Base-by-base conservation (phyloP, 225 moss, liverwort and hornwort genomes). In the Thuidium tamariscinum region DNA sequence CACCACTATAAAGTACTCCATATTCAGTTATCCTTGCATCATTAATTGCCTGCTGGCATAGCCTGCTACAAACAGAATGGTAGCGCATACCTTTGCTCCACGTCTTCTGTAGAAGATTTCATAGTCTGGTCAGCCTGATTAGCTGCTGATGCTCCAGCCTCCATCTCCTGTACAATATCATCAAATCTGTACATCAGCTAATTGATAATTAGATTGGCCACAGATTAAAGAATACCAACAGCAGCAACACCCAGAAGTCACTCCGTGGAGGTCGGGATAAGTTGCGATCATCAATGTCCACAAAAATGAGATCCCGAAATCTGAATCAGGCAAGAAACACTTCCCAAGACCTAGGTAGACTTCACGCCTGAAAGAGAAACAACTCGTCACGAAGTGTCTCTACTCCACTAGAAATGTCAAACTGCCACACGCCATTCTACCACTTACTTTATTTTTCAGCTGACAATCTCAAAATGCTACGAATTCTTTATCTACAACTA, bases 71-170 rank as follows among this genome's bases (percentile, higher is more conserved):
- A 52, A 80, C 17, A 85, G 19, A 69, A 34, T 86, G 10, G 67
- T 29, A 49, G 42, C 15, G 64, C 85, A 44, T 79, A 93, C 92
- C 92, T 84, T 69, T 56, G 89, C 51, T 89, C 89, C 77, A 46
- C 68, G 41, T 77, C 65, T 74, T 86, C 85, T 25, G 89, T 66
- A 11, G 86, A 74, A 76, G 84, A 89, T 82, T 83, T 85, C 87
- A 64, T 64, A 7, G 76, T 60, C 59, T 89, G 81, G 42, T 84
- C 83, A 67, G 56, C 61, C 66, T 77, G 83, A 74, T 55, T 56
- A 67, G 73, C 73, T 83, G 71, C 51, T 63, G 64, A 77, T 34
- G 59, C 46, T 57, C 41, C 48, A 26, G 51, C 84, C 52, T 86
- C 86, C 61, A 66, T 67, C 60, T 89, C 81, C 69, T 62, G 83